Conservation (phyloP, 2,329 filamentous ascomycete species). For the Colletotrichum sp. region DNA sequence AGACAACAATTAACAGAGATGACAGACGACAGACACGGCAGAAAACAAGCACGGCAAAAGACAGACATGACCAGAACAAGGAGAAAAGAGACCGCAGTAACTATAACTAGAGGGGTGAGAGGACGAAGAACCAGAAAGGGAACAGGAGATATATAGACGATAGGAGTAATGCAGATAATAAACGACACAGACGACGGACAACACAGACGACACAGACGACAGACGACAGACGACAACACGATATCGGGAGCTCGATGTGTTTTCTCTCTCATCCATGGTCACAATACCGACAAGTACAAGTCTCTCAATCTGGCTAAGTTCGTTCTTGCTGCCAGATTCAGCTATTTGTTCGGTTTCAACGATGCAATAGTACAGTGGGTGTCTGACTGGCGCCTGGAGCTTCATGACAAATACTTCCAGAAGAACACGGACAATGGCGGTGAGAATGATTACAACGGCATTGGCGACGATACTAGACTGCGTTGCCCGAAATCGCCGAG, state of each 20-base stretch:
- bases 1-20: neutral
- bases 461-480: neutral
- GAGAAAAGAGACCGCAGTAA: neutral
- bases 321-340: neutral
- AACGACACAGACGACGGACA: no score
- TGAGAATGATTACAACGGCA: neutral
- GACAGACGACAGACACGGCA: neutral
- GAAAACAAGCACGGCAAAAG: fast-evolving
- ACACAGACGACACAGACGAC: no score
- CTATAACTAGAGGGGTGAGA: neutral
- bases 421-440: neutral
- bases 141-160: no score
- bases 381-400: neutral
- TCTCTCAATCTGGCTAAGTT: neutral
- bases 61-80: neutral
- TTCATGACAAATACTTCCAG: neutral
- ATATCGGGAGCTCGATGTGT: no score
- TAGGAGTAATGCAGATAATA: no score
- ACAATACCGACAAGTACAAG: neutral
- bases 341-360: neutral
- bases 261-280: neutral
- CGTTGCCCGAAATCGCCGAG: neutral
- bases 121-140: no score
- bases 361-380: neutral
- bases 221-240: no score